Conservation (phyloP, 176 grass and related monocot genomes). For the Pharus latifolius region DNA sequence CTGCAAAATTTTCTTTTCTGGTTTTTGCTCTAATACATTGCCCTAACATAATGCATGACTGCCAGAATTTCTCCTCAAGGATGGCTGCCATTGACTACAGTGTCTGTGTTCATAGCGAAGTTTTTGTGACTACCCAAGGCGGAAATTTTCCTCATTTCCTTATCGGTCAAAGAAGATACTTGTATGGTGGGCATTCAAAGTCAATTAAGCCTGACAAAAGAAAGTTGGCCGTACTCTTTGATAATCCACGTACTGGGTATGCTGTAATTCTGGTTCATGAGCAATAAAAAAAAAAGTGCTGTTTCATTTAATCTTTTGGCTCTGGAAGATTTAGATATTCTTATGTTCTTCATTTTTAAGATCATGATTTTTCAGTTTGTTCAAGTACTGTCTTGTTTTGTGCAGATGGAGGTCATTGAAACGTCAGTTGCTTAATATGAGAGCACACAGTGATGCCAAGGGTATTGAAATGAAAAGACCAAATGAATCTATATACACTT, state of each 20-base stretch:
- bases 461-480: constrained; percentile 87
- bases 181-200: constrained; percentile 89
- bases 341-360: not conserved
- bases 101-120: constrained; percentile 86
- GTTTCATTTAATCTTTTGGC: not conserved
- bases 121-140: constrained; percentile 96
- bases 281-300: not conserved
- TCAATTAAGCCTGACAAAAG: constrained; percentile 98
- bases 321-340: not conserved
- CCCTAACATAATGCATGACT: not conserved
- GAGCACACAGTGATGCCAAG: constrained; percentile 75
- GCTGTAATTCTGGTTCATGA: not conserved
- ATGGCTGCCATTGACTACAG: constrained; percentile 97
- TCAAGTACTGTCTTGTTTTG: constrained; percentile 11
- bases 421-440: constrained; percentile 73
- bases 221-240: constrained; percentile 86
- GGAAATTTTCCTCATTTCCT: constrained; percentile 96
- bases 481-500: constrained; percentile 84
- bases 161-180: constrained; percentile 83
- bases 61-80: constrained; percentile 96
- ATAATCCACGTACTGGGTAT: constrained; percentile 82
- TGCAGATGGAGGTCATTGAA: constrained; percentile 88
- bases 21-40: not conserved
- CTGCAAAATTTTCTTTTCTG: not conserved
- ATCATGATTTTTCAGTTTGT: not conserved